These are phyloP conservation scores for Plasmodium gonderi DNA, from an alignment of 169 alveolate species.

Conservation along the genomic window DNA sequence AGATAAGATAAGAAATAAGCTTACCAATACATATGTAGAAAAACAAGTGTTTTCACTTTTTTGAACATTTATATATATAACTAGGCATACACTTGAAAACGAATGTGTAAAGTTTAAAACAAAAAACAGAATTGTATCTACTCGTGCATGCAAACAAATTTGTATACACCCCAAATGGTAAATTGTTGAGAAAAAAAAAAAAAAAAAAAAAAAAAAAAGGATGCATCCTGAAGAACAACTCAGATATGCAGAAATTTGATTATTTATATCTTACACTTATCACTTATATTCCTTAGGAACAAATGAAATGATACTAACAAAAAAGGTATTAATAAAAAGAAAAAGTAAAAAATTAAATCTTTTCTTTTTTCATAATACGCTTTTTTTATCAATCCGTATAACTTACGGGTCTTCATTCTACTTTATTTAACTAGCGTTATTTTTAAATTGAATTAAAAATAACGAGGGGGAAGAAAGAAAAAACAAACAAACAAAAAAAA, in stretches of 20 bases:
- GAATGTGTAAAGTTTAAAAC: too few species aligned
- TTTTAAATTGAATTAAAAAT: neutral
- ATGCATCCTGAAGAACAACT: too few species aligned
- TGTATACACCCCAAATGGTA: too few species aligned
- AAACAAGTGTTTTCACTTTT: too few species aligned
- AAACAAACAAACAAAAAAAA: neutral
- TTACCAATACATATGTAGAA: too few species aligned
- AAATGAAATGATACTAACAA: constrained; percentile 47
- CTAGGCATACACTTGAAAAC: too few species aligned
- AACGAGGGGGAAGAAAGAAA: neutral
- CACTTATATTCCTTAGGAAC: constrained; percentile 50
- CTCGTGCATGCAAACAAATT: too few species aligned
- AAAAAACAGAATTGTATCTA: too few species aligned
- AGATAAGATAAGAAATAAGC: neutral
- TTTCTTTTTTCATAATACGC: constrained; percentile 65
- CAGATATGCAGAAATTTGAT: neutral
- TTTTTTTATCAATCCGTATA: constrained; percentile 53
- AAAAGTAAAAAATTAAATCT: constrained; percentile 43
- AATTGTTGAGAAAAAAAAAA: too few species aligned
- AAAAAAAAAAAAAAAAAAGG: too few species aligned
- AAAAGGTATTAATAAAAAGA: constrained; percentile 67
- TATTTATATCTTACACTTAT: constrained; percentile 39
- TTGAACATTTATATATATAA: too few species aligned
- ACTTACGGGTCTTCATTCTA: constrained; percentile 63
- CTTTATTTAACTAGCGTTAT: neutral